Evolutionary conservation across 495 filamentous ascomycete genomes (phyloP).

Genomic region (Hyphodiscus hymeniophilus): DNA sequence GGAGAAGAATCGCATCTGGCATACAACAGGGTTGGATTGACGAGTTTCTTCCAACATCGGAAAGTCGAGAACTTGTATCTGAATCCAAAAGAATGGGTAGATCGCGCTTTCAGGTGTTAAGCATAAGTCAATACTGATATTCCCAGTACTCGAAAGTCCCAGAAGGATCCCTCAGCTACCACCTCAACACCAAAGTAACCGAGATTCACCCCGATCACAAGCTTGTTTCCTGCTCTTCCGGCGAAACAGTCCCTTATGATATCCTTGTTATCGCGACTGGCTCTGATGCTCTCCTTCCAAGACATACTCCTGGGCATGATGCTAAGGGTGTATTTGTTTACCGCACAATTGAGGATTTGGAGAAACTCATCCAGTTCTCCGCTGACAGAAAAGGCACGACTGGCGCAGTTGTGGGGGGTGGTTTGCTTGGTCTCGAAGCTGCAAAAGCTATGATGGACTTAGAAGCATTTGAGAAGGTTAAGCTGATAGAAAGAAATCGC

Average conservation of each 20-base stretch:
- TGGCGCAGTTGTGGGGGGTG: conserved; percentile 84
- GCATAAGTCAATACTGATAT: neutral
- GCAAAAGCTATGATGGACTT: conserved; percentile 95
- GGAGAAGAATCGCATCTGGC: conserved; percentile 89
- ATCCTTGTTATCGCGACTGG: conserved; percentile 86
- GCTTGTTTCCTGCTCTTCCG: conserved; percentile 61
- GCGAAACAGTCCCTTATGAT: conserved; percentile 71
- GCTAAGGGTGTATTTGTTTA: conserved; percentile 93
- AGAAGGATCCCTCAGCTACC: conserved; percentile 53
- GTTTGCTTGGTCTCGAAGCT: conserved; percentile 82
- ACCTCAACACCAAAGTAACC: conserved; percentile 74
- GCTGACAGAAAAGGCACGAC: conserved; percentile 53
- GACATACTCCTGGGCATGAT: conserved; percentile 73
- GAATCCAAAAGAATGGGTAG: conserved; percentile 74
- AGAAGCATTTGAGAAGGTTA: conserved; percentile 66
- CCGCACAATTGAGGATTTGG: conserved; percentile 77
- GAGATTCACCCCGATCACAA: conserved; percentile 58
- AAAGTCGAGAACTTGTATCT: conserved; percentile 86
- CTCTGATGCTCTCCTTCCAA: conserved; percentile 79
- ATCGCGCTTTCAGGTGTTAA: neutral
- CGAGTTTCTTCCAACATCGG: conserved; percentile 86
- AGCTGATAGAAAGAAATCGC: conserved; percentile 78
- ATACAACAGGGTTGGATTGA: conserved; percentile 94
- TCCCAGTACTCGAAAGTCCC: conserved; percentile 17
- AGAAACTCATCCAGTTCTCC: conserved; percentile 72